Conservation (phyloP, 495 filamentous ascomycete species). For the Astrocystis sublimbata region DNA sequence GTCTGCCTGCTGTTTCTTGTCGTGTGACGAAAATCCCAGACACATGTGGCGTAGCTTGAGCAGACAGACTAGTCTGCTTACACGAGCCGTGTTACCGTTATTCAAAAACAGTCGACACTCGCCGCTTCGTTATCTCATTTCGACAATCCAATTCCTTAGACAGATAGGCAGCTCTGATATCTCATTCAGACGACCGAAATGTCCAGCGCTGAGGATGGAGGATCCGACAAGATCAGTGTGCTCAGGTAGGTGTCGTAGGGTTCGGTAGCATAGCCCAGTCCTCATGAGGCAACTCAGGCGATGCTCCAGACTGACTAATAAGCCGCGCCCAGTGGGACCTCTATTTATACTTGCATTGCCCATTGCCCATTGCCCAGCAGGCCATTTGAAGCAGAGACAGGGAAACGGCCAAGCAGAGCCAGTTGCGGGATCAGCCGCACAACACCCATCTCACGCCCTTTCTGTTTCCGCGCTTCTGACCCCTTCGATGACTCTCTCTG, state of each 20-base stretch:
- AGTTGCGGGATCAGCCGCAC: constrained; percentile 38
- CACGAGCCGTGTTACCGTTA: neutral
- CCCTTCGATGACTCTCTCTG: constrained; percentile 37
- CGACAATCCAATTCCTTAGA: neutral
- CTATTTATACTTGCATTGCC: constrained; percentile 18
- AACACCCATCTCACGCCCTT: constrained; percentile 25
- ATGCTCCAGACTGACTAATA: constrained; percentile 20
- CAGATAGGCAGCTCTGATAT: neutral
- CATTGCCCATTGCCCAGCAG: no score
- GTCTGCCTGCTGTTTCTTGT: constrained; percentile 10
- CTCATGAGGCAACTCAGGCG: constrained; percentile 15
- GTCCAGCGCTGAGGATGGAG: neutral
- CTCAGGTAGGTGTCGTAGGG: neutral
- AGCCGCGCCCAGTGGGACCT: constrained; percentile 18
- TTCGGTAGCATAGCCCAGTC: constrained; percentile 15
- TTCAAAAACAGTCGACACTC: neutral
- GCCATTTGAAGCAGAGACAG: constrained; percentile 12
- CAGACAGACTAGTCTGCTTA: neutral
- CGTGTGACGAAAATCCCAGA: constrained; percentile 11
- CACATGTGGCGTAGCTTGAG: neutral
- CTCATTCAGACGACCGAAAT: neutral
- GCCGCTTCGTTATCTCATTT: neutral
- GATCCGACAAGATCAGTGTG: neutral
- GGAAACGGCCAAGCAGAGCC: constrained; percentile 21
- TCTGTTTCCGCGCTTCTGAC: constrained; percentile 26